Evolutionary conservation across 768 basidiomycete species (phyloP), one percentile per base, ranked within the genome.

Genomic region (Podaxis sp.): DNA sequence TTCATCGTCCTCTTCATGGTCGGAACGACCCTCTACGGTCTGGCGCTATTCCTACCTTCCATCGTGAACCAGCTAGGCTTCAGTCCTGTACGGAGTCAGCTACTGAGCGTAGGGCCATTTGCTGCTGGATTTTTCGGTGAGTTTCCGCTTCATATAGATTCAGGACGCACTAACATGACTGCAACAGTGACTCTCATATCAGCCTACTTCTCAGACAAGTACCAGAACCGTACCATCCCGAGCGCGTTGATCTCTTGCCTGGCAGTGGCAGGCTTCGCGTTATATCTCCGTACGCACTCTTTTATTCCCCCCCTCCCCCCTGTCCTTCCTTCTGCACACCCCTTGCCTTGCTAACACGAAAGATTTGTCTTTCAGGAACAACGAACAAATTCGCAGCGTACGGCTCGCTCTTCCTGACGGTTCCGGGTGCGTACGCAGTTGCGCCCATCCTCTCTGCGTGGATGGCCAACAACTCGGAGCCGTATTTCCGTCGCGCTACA

Each of bases 381-480:
- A 62, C 63, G 0, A 48, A 69, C 26, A 74, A 72, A 60, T 71
- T 67, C 26, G 66, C 65, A 0, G 64, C 69, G 3, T 78, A 78
- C 62, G 76, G 75, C 12, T 71, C 76, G 2, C 64, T 78, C 12
- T 78, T 70, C 65, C 65, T 78, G 2, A 74, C 72, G 28, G 72
- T 78, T 4, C 75, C 76, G 0, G 76, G 76, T 0, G 70, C 74
- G 0, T 78, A 76, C 51, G 74, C 71, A 1, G 41, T 65, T 11
- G 68, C 72, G 0, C 76, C 76, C 2, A 64, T 74, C 10, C 33
- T 73, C 1, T 66, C 68, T 24, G 75, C 76, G 26, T 78, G 76
- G 76, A 71, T 76, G 72, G 67, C 75, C 1, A 78, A 78, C 48
- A 78, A 78, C 55, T 75, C 74, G 17, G 76, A 77, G 49, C 75